phyloP scores from a whole-genome alignment of 2,329 filamentous ascomycete species.

The Colletotrichum acutatum region DNA sequence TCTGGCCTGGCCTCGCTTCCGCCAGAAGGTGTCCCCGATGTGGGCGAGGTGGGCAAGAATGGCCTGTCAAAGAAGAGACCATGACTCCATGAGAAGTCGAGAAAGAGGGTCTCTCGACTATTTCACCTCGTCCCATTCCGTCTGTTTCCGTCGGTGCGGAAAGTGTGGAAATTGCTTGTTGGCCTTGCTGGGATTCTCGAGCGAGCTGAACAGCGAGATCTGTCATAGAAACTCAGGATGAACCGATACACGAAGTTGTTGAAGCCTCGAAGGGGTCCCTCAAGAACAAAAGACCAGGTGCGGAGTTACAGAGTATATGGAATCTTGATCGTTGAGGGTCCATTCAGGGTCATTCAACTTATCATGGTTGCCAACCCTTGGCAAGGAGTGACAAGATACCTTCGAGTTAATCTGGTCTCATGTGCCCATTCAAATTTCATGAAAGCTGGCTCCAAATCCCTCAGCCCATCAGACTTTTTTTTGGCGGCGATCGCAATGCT shows the following conservation, averaged over 20 bases:
- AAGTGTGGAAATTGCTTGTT: background rate
- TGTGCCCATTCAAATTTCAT: background rate
- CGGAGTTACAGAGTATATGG: background rate
- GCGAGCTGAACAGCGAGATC: background rate
- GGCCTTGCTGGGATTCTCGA: background rate
- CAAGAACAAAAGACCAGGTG: background rate
- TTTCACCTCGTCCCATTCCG: background rate
- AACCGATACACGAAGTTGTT: background rate
- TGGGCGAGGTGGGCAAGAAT: background rate
- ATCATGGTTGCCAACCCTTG: background rate
- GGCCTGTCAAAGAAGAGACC: background rate
- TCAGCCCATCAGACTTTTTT: background rate
- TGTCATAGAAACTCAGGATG: background rate
- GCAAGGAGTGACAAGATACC: background rate
- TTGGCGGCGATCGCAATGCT: background rate
- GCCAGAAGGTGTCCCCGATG: background rate
- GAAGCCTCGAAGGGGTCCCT: background rate
- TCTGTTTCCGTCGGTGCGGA: background rate
- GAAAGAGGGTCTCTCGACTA: background rate
- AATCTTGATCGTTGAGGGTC: background rate
- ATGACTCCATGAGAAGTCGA: background rate
- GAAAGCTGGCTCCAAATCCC: background rate
- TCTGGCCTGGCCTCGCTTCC: background rate
- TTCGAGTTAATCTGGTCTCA: too few relatives aligned
- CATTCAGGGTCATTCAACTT: background rate